Conservation (phyloP, 768 basidiomycete species). For the Tephrocybe sp. region DNA sequence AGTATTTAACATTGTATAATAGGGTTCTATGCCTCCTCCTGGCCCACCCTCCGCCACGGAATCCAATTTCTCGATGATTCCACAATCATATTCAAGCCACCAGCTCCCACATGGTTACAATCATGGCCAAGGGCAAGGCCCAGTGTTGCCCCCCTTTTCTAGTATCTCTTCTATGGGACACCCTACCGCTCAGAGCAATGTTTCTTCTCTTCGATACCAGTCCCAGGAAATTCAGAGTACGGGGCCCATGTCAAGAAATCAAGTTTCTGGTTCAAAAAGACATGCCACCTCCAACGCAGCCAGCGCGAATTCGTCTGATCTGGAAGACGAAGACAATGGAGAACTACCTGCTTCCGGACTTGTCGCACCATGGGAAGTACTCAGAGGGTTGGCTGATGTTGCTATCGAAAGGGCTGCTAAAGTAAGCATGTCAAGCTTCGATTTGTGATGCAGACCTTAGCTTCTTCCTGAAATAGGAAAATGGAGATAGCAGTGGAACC, state of each 20-base stretch:
- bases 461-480: conserved; percentile 51
- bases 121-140: conserved; percentile 40
- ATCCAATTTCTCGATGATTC: conserved; percentile 41
- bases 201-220: conserved; percentile 64
- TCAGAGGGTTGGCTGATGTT: conserved; percentile 79
- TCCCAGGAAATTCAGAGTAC: conserved; percentile 39
- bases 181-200: conserved; percentile 41
- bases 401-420: conserved; percentile 78
- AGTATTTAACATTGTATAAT: conserved; percentile 33
- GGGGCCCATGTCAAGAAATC: conserved; percentile 32
- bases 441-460: conserved; percentile 4
- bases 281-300: conserved; percentile 67
- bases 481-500: conserved; percentile 74
- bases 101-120: conserved; percentile 35
- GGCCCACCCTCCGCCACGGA: conserved; percentile 37
- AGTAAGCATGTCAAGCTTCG: conserved; percentile 37
- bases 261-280: conserved; percentile 53
- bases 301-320: conserved; percentile 80
- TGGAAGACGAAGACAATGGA: conserved; percentile 81
- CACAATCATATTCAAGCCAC: conserved; percentile 44
- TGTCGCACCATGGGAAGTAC: conserved; percentile 85
- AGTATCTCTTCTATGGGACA: conserved; percentile 61
- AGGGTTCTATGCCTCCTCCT: conserved; percentile 30
- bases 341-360: conserved; percentile 81
- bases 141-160: conserved; percentile 71